Evolutionary conservation across 176 grass and related monocot species (phyloP), one percentile per base, ranked within the genome.

Genomic region (Oryza glumipatula): DNA sequence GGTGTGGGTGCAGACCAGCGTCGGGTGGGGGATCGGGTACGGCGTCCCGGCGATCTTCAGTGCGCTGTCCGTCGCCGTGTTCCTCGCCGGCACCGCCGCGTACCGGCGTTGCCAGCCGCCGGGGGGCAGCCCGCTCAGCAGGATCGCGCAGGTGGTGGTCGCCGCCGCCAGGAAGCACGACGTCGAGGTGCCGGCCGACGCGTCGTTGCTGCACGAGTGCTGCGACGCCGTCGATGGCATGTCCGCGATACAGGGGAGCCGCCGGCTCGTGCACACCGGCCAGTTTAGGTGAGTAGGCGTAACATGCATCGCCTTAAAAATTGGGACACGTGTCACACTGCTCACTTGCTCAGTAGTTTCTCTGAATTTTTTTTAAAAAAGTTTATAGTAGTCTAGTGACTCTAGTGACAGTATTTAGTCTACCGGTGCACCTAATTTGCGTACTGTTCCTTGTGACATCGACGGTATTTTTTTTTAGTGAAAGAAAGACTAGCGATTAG

Each of bases 171-270:
- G 83, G 75, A 92, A 92, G 80, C 80, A 16, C 52, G 11, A 76
- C 33, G 43, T 83, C 19, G 33, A 76, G 83, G 23, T 39, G 33
- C 86, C 86, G 13, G 10, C 8, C 7, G 79, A 92, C 71, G 51
- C 38, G 33, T 41, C 75, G 19, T 4, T 33, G 65, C 79, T 92
- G 46, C 76, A 92, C 80, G 87, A 90, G 83, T n/a, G 23, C 61
- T 28, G 19, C 61, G 83, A 76, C 15, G 83, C 15, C 19, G 83
- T 41, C 1, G 87, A 83, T 13, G 83, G 76, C 73, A 83, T 86
- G 83, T 89, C 90, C 0, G 90, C 83, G 63, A 89, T 92, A 66
- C 86, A 86, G 70, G 90, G 90, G 70, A 89, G 86, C 74, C 90
- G 90, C 43, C 74, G 76, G 4, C 90, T 92, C 80, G 83, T 43